These are phyloP conservation scores for Westerdykella aurantiaca DNA, from an alignment of 2,329 filamentous ascomycete genomes.

Conservation along the genomic window DNA sequence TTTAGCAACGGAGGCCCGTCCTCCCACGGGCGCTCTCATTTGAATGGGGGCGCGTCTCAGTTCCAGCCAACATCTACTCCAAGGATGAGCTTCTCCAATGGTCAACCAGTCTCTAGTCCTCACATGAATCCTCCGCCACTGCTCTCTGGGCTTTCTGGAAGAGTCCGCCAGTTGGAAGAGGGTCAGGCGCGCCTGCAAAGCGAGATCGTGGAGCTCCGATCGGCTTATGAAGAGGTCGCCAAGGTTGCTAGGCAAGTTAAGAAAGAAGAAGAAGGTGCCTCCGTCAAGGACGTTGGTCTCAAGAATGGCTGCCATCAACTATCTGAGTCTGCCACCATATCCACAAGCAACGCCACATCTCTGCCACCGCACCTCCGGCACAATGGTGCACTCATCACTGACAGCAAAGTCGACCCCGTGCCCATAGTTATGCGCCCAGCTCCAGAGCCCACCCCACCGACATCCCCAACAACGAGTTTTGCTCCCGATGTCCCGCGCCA, in stretches of 20 bases:
- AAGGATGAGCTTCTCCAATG: no score
- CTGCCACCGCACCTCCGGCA: conserved; percentile 16
- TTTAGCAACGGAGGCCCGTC: no score
- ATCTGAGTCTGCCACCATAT: not conserved
- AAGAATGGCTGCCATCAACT: not conserved
- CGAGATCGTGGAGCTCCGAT: not conserved
- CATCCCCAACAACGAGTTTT: conserved; percentile 2
- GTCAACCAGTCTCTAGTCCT: no score
- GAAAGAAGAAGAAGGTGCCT: no score
- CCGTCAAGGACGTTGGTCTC: not conserved
- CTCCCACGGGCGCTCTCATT: no score
- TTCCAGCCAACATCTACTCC: no score
- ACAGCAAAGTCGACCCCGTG: conserved; percentile 17
- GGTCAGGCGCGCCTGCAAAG: no score
- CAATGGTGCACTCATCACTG: conserved; percentile 12
- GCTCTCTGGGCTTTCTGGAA: no score
- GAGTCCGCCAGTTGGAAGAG: no score
- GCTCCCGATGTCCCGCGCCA: conserved; percentile 4
- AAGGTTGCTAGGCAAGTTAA: no score
- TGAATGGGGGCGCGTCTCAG: no score
- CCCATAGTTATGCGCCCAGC: conserved; percentile 2
- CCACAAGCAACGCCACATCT: not conserved
- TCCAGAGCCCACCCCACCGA: conserved; percentile 5
- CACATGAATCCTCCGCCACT: no score
- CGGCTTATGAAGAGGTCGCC: not conserved